Base-by-base conservation (phyloP, 495 filamentous ascomycete species). In the Talaromyces wortmannii region DNA sequence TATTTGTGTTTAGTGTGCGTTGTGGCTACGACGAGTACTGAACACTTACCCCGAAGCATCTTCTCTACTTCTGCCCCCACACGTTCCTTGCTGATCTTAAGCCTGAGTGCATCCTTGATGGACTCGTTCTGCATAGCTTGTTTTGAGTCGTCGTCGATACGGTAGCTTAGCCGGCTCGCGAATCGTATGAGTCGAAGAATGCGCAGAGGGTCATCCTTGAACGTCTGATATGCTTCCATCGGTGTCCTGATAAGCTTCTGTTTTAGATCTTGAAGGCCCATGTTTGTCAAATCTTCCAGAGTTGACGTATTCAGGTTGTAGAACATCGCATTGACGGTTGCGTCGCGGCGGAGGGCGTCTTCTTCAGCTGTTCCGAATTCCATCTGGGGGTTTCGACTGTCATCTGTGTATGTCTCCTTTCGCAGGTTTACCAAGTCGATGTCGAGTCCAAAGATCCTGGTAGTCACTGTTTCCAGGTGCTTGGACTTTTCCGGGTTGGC, bases 401-500 rank as follows among this genome's bases (percentile, higher is more conserved):
- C 85, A 7, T 88, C 81, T 2, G 82, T 77, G 60, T 98, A 98
- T 12, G 85, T 88, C 72, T 98, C 94, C 65, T 91, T 94, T 42
- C 94, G 80, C 55, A 98, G 73, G 65, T 98, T 97, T 43, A 98
- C 94, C 60, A 98, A 80, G 60, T 98, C 94, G 18, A 97, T 79
- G 61, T 97, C 92, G 36, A 96, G 73, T 2, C 90, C 92, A 57
- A 96, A 85, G 31, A 98, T 81, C 58, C 76, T 87, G 2, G 86
- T 92, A 3, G 89, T 96, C 10, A 88, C 89, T 0, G 95, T 97
- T 70, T 95, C 94, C 29, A 99, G 78, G 68, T 99, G 91, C 73
- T 99, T 99, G 15, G 90, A 95, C 70, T 96, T 97, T 61, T 97
- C 94, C 0, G 94, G 95, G 63, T 99, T 97, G 48, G 84, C 85